Conservation (phyloP, 2,329 filamentous ascomycete species). For the Ophiocordyceps camponoti-saundersi region DNA sequence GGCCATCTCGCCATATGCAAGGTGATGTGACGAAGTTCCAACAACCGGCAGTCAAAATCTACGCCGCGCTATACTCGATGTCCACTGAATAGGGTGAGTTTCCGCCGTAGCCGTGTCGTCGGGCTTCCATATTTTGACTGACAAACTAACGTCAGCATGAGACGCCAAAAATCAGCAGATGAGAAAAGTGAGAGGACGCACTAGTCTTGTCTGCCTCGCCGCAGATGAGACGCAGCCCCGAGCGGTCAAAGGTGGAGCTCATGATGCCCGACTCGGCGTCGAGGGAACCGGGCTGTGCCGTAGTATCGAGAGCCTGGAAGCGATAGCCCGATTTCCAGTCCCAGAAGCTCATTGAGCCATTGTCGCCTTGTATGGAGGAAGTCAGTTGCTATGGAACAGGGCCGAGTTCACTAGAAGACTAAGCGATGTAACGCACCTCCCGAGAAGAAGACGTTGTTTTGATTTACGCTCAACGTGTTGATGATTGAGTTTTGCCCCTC, state of each 20-base stretch:
- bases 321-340: conserved; percentile 95
- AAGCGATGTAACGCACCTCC: conserved; percentile 33
- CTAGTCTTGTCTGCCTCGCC: conserved; percentile 95
- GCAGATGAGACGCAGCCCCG: conserved; percentile 75
- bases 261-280: conserved; percentile 93
- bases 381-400: background rate
- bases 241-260: conserved; percentile 81
- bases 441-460: conserved; percentile 88
- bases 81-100: conserved; percentile 85
- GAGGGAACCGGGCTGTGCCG: conserved; percentile 82
- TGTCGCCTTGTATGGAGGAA: conserved; percentile 40
- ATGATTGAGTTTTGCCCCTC: conserved; percentile 93
- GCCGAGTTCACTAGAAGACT: too few relatives aligned
- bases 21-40: background rate
- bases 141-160: conserved; percentile 7
- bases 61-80: conserved; percentile 58
- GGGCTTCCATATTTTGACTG: conserved; percentile 89
- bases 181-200: conserved; percentile 16
- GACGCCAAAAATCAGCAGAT: too few relatives aligned
- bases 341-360: conserved; percentile 94
- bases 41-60: conserved; percentile 39
- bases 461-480: conserved; percentile 84
- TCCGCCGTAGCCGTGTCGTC: conserved; percentile 84
- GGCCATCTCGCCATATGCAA: too few relatives aligned
- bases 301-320: conserved; percentile 80